Base-by-base conservation (phyloP, 768 basidiomycete species). In the Symmetrospora coprosmae region DNA sequence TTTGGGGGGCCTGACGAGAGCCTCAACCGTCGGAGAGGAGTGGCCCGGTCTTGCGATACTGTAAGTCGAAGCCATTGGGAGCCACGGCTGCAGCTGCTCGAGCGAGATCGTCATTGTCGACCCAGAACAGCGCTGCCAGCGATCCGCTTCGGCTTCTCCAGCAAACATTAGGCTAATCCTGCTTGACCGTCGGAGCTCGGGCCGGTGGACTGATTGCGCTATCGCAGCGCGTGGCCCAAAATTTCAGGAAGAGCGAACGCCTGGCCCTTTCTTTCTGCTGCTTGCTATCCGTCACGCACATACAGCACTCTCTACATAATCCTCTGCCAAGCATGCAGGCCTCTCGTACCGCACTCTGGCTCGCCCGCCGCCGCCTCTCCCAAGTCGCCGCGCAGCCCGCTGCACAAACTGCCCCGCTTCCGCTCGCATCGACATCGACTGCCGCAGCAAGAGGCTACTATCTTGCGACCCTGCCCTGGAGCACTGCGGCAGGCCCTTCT, bases 381-480 rank as follows among this genome's bases (percentile, higher is more conserved):
- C 9, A 5, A 3, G 6, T 25, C 14, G 17, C 13, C 38, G n/a
- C 16, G 25, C 11, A 27, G 38, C 7, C 40, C 30, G 19, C 41
- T 30, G 47, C 30, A 49, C 19, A 19, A 49, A 0, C 40, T 27
- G 38, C 14, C 30, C 11, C 49, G 23, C 28, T 28, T 8, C 8
- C 23, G 31, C 21, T 7, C 8, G n/a, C 35, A 21, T 27, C 49
- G 25, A 31, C 30, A 8, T 37, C 35, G 19, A 31, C 41, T 9
- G 2, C 30, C 9, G 27, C 41, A 40, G 46, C 31, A 7, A 53
- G 19, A n/a, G 28, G 31, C 8, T 58, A 45, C 55, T 58, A 45
- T 34, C 39, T 46, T n/a, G 55, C 55, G 3, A 58, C 55, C 33
- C 30, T 58, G n/a, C 55, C 55, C 19, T 58, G 55, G 55, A 27